These are phyloP conservation scores for Neurospora sublineolata DNA, from an alignment of 495 filamentous ascomycete species.

Conservation along the genomic window DNA sequence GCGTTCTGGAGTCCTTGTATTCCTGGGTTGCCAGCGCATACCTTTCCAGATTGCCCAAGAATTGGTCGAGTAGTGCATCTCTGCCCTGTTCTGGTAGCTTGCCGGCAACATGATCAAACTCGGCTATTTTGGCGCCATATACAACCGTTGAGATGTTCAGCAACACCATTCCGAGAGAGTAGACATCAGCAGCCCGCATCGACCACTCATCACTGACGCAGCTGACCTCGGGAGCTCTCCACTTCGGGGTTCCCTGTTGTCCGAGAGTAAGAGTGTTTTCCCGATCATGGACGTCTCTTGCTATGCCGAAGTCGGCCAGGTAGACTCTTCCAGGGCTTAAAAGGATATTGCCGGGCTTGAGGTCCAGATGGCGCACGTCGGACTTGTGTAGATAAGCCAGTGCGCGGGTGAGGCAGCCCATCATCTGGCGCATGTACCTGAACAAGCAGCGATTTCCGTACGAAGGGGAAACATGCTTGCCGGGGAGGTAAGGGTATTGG, in stretches of 20 bases:
- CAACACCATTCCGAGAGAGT: conserved; percentile 25
- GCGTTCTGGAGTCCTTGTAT: conserved; percentile 19
- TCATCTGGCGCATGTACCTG: conserved; percentile 20
- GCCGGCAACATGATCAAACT: conserved; percentile 24
- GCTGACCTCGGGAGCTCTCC: conserved; percentile 26
- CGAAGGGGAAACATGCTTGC: neutral
- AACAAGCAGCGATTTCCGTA: conserved; percentile 3
- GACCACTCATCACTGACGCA: conserved; percentile 20
- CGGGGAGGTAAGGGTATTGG: neutral
- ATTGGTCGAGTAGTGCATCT: conserved; percentile 17
- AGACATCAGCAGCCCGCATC: conserved; percentile 27
- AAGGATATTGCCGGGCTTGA: conserved; percentile 34
- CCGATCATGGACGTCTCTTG: conserved; percentile 24
- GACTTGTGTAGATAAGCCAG: conserved; percentile 29
- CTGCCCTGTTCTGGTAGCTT: conserved; percentile 15
- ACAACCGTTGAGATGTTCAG: conserved; percentile 26
- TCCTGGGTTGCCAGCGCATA: conserved; percentile 20
- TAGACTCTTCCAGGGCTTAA: conserved; percentile 26
- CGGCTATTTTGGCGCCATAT: conserved; percentile 16
- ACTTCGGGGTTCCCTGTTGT: conserved; percentile 22
- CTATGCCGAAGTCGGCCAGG: conserved; percentile 33
- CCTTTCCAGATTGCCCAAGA: conserved; percentile 14
- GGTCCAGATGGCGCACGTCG: conserved; percentile 30
- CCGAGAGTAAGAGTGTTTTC: conserved; percentile 26
- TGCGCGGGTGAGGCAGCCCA: conserved; percentile 29